Evolutionary conservation across 768 basidiomycete species (phyloP).

Genomic region (Tricholoma saponaceum): DNA sequence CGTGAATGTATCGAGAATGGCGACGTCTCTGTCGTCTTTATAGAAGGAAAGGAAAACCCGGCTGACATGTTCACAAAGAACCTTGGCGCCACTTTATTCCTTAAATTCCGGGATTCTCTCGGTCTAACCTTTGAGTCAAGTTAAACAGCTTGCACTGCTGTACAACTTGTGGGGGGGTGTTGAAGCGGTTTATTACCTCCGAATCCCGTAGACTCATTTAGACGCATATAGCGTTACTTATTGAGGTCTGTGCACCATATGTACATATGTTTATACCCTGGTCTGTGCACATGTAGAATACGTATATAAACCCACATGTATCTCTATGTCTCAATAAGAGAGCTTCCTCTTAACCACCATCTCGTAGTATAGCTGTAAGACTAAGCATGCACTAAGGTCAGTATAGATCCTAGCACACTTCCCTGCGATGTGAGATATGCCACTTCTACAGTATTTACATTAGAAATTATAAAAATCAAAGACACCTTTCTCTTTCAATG

Average conservation of each 20-base stretch:
- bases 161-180: no score
- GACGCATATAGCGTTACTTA: no score
- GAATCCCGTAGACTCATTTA: no score
- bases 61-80: slow-evolving; percentile 41
- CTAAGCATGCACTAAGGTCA: neutral
- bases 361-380: neutral
- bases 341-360: neutral
- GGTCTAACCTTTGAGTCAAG: no score
- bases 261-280: neutral
- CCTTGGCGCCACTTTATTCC: slow-evolving; percentile 9
- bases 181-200: no score
- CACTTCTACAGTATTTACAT: no score
- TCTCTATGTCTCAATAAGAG: neutral
- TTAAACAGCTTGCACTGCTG: no score
- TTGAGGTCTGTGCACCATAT: no score
- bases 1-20: slow-evolving; percentile 26
- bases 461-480: no score
- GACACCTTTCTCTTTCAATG: no score
- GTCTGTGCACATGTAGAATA: neutral
- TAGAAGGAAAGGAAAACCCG: slow-evolving; percentile 29
- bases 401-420: neutral
- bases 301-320: neutral
- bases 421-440: no score
- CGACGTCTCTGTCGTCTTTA: slow-evolving; percentile 22
- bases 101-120: no score